Base-by-base conservation (phyloP, 1,284 basidiomycete genomes). In the Gomphus bonarii region DNA sequence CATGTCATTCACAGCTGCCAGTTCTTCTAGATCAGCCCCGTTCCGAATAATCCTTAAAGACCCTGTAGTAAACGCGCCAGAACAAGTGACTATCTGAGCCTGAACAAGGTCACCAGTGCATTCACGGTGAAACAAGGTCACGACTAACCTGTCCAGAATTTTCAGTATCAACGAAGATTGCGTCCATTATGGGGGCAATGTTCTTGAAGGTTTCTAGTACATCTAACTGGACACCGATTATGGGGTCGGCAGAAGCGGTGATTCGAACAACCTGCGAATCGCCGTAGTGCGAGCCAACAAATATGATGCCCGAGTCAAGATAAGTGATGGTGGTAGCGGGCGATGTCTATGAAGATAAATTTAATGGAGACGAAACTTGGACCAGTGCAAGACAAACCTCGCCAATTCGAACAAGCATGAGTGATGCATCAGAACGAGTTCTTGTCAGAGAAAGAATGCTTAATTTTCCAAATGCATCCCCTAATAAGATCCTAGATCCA, bases 111-210 rank as follows among this genome's bases (percentile, higher is more conserved):
- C 10, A 59, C 18, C 38, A 49, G 50, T 55, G 31, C 49, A 46
- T 28, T 25, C 14, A 16, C 28, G 3, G 20, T n/a, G 14, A 18
- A n/a, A 12, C 25, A 58, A 50, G 58, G n/a, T 44, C 9, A 38
- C 16, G 20, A 67, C 79, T 64, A 63, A 90, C 89, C 70, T 90
- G 83, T 9, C 85, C 85, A 58, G 81, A 86, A 0, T 79, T 78
- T 53, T 92, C 90, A 3, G 78, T 74, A 66, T 93, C 86, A 6
- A 88, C 85, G 1, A 90, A 69, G 14, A 81, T 77, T 31, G 93
- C 90, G 67, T 98, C 95, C 61, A 87, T 70, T 42, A 97, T 88
- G 0, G 95, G 95, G 0, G 90, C 93, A 52, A 98, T 76, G 64
- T 94, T 95, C 64, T 81, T 81, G 70, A 80, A 89, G 6, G 72